Percentiles rank a stretch among this genome's conserved stretches.
phyloP scores from a whole-genome alignment of 495 filamentous ascomycete genomes.

The Durotheca rogersii region DNA sequence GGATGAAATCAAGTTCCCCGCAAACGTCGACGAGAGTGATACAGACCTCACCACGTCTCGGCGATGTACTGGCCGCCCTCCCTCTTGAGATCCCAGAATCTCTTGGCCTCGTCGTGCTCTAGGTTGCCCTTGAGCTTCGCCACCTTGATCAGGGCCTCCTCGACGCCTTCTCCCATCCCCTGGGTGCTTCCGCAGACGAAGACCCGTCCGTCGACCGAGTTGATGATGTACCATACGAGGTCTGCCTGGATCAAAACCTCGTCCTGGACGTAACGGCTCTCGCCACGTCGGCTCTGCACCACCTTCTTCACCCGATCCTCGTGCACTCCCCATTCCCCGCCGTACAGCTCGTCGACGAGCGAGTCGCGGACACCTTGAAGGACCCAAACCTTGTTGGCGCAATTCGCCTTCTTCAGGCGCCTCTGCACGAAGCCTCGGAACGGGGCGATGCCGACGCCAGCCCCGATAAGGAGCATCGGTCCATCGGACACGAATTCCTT shows the following conservation, averaged over 20 bases:
- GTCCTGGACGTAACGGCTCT: constrained; percentile 82
- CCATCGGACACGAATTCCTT: constrained; percentile 86
- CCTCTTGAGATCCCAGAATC: constrained; percentile 82
- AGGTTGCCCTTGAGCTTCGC: constrained; percentile 79
- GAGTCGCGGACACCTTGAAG: constrained; percentile 95
- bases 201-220: constrained; percentile 85
- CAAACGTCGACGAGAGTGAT: no score
- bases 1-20: no score
- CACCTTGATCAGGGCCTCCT: constrained; percentile 75
- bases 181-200: constrained; percentile 94
- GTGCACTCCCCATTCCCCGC: constrained; percentile 92
- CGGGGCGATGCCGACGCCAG: constrained; percentile 93
- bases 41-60: constrained; percentile 69
- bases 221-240: constrained; percentile 95
- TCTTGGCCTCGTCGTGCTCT: constrained; percentile 66
- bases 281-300: constrained; percentile 78
- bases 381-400: constrained; percentile 99
- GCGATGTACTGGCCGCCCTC: constrained; percentile 85
- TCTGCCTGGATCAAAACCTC: constrained; percentile 86
- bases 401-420: constrained; percentile 91
- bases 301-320: constrained; percentile 91
- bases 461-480: constrained; percentile 95
- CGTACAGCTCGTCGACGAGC: constrained; percentile 90
- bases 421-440: constrained; percentile 98
- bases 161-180: constrained; percentile 97